Conservation (phyloP, 208 protist genomes). For the Leishmania arabica region DNA sequence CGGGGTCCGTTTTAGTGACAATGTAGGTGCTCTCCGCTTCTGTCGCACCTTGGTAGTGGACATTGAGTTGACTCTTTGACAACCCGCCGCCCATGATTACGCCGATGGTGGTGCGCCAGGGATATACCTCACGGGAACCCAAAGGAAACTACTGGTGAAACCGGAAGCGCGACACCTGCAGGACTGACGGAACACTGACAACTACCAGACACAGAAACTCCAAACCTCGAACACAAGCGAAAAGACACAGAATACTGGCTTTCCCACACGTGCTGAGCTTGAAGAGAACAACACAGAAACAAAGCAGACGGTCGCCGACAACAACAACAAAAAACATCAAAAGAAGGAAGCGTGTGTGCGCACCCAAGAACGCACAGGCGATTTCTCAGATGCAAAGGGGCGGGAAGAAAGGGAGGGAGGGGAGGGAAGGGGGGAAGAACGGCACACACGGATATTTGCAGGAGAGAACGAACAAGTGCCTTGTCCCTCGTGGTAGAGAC, state of each 20-base stretch:
- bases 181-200: neutral
- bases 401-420: no score
- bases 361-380: no score
- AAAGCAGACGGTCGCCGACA: no score
- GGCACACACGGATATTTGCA: neutral
- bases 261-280: no score
- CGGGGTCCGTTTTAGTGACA: neutral
- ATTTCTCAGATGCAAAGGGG: no score
- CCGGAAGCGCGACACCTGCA: neutral
- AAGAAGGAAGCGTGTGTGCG: neutral
- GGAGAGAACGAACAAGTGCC: neutral
- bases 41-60: conserved; percentile 6
- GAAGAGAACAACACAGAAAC: neutral
- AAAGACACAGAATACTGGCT: no score
- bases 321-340: neutral
- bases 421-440: neutral
- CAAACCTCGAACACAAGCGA: no score
- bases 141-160: neutral
- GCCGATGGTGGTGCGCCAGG: neutral
- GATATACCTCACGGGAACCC: neutral
- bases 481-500: neutral
- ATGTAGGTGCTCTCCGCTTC: conserved; percentile 15
- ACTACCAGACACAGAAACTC: no score
- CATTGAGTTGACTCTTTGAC: conserved; percentile 9
- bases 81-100: conserved; percentile 21